Conservation (phyloP, 1,284 basidiomycete species). For the Flammula alnicola region DNA sequence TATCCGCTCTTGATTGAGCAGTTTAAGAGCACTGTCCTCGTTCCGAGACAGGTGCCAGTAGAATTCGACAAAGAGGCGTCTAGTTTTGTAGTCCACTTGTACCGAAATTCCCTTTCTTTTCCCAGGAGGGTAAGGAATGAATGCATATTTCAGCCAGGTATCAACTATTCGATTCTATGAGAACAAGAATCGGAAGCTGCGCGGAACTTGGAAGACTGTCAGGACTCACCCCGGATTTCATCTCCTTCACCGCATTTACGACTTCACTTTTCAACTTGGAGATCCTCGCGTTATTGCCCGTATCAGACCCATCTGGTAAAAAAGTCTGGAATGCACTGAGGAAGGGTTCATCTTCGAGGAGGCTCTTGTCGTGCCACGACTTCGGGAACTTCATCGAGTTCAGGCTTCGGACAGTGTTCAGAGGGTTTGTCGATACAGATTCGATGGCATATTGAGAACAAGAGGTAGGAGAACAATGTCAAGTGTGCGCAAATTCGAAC, state of each 20-base stretch:
- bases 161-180: too few species aligned
- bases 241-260: not conserved
- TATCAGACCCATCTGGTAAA: too few species aligned
- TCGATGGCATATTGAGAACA: not conserved
- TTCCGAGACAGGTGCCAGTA: constrained; percentile 28
- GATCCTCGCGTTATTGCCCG: not conserved
- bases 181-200: too few species aligned
- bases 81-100: constrained; percentile 7
- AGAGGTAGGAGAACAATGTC: not conserved
- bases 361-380: constrained; percentile 23
- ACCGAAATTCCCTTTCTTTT: too few species aligned
- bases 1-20: constrained; percentile 20
- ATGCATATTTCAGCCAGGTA: not conserved
- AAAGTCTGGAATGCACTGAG: constrained; percentile 17
- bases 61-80: constrained; percentile 28
- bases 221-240: too few species aligned
- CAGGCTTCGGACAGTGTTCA: not conserved
- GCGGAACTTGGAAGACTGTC: too few species aligned
- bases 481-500: not conserved
- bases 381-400: constrained; percentile 17
- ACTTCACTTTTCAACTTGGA: not conserved
- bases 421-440: not conserved
- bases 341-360: constrained; percentile 26
- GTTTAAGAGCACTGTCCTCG: constrained; percentile 12
- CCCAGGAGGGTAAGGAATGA: not conserved